phyloP scores from a whole-genome alignment of 2,329 filamentous ascomycete genomes.

The Colletotrichum caudatum region DNA sequence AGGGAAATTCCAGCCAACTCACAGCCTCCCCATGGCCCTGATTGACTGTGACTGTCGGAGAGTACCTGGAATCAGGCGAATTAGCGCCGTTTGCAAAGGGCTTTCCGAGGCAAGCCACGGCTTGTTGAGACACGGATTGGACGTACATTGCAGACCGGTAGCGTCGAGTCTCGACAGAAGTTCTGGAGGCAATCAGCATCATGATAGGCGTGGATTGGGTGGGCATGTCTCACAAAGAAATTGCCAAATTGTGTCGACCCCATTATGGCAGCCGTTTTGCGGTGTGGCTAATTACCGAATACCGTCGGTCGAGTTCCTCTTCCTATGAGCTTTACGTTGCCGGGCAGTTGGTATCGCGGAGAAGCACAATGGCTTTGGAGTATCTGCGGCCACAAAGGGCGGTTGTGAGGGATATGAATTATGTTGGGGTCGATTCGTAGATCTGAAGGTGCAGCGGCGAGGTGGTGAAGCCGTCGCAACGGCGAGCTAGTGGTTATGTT shows the following conservation, averaged over 20 bases:
- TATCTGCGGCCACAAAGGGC: neutral
- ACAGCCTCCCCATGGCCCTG: slow-evolving; percentile 76
- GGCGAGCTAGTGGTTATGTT: neutral
- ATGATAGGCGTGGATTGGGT: slow-evolving; percentile 6
- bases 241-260: slow-evolving; percentile 72
- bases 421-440: slow-evolving; percentile 8
- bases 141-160: slow-evolving; percentile 87
- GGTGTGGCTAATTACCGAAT: neutral
- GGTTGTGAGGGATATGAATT: slow-evolving; percentile 3
- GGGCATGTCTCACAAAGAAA: slow-evolving; percentile 62
- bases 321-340: neutral
- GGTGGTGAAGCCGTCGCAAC: neutral
- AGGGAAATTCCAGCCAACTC: slow-evolving; percentile 80
- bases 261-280: slow-evolving; percentile 56
- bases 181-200: slow-evolving; percentile 60
- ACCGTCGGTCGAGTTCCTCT: slow-evolving; percentile 1
- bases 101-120: slow-evolving; percentile 33
- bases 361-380: slow-evolving; percentile 5
- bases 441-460: slow-evolving; percentile 3
- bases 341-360: neutral
- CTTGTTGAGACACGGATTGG: neutral
- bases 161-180: slow-evolving; percentile 86
- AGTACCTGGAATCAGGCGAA: slow-evolving; percentile 71
- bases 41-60: slow-evolving; percentile 68
- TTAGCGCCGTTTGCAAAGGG: slow-evolving; percentile 38